phyloP scores from a whole-genome alignment of 352 stramenopile species.

The Phytophthora litchii region DNA sequence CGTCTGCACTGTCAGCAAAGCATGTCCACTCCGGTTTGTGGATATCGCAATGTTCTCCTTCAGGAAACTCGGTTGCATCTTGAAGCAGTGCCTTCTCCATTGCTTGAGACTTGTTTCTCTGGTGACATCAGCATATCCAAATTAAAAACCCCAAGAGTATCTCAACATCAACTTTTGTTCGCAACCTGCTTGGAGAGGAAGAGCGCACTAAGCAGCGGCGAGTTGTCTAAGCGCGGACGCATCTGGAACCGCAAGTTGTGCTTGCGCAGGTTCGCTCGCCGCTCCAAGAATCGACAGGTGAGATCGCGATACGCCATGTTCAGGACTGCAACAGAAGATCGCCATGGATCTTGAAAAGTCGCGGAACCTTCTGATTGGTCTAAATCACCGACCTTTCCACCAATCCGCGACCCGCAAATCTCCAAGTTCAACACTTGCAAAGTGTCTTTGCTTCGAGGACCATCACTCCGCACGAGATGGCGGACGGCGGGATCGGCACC shows the following conservation, averaged over 20 bases:
- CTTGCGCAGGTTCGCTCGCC: slow-evolving; percentile 53
- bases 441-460: slow-evolving; percentile 13
- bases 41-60: slow-evolving; percentile 36
- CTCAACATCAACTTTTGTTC: background rate
- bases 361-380: slow-evolving; percentile 21
- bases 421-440: slow-evolving; percentile 10
- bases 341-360: slow-evolving; percentile 54
- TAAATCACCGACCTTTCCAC: slow-evolving; percentile 17
- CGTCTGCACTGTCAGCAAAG: slow-evolving; percentile 68
- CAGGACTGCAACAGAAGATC: slow-evolving; percentile 13
- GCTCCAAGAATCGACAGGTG: slow-evolving; percentile 49
- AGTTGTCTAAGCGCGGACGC: slow-evolving; percentile 45
- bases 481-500: slow-evolving; percentile 5
- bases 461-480: slow-evolving; percentile 19
- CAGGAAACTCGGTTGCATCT: slow-evolving; percentile 49
- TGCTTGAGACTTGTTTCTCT: slow-evolving; percentile 53
- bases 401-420: slow-evolving; percentile 11
- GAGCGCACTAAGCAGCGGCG: slow-evolving; percentile 46
- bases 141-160: slow-evolving; percentile 9
- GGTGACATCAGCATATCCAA: slow-evolving; percentile 2
- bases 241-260: slow-evolving; percentile 67
- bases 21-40: slow-evolving; percentile 66
- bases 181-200: slow-evolving; percentile 63
- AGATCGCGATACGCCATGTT: slow-evolving; percentile 72
- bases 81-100: slow-evolving; percentile 76